Percentiles rank a stretch among this genome's conserved stretches.
Evolutionary conservation across 257 asterid genomes (phyloP).

Genomic region (Jaltomata sinuosa): DNA sequence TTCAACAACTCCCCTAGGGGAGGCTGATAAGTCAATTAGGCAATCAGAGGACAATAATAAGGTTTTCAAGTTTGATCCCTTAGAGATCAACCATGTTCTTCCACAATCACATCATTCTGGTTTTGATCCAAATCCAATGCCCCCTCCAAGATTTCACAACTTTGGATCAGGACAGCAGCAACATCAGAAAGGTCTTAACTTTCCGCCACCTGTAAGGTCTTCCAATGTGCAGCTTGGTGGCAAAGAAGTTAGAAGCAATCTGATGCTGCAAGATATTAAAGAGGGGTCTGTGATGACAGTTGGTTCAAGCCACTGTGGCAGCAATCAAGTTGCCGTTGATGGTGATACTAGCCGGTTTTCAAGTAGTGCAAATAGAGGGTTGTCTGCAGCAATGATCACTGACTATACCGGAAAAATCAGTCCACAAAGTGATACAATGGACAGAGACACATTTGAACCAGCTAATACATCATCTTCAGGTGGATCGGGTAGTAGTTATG

Average conservation of each 20-base stretch:
- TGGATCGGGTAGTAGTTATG: constrained; percentile 54
- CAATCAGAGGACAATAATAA: constrained; percentile 12
- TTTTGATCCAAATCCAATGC: constrained; percentile 16
- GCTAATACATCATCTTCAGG: constrained; percentile 53
- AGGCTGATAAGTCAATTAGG: constrained; percentile 4
- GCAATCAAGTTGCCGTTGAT: constrained; percentile 50
- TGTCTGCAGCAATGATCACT: constrained; percentile 16
- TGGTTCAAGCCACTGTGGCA: constrained; percentile 72
- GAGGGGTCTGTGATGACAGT: constrained; percentile 45
- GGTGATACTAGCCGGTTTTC: constrained; percentile 34
- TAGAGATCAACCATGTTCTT: constrained; percentile 5
- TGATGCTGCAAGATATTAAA: neutral
- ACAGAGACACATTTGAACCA: constrained; percentile 28
- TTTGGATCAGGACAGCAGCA: constrained; percentile 2
- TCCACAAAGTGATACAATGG: constrained; percentile 26
- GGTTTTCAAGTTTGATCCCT: constrained; percentile 5
- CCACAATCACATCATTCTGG: constrained; percentile 2
- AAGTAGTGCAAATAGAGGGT: constrained; percentile 18
- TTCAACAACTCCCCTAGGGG: constrained; percentile 12
- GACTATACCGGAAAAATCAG: constrained; percentile 18
- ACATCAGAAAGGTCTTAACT: constrained; percentile 1
- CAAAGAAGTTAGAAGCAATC: neutral
- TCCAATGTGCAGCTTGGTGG: neutral
- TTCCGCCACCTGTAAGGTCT: constrained; percentile 6
- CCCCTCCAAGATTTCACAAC: constrained; percentile 36